Conservation (phyloP, 345 rosid species). For the Camelina hispida region DNA sequence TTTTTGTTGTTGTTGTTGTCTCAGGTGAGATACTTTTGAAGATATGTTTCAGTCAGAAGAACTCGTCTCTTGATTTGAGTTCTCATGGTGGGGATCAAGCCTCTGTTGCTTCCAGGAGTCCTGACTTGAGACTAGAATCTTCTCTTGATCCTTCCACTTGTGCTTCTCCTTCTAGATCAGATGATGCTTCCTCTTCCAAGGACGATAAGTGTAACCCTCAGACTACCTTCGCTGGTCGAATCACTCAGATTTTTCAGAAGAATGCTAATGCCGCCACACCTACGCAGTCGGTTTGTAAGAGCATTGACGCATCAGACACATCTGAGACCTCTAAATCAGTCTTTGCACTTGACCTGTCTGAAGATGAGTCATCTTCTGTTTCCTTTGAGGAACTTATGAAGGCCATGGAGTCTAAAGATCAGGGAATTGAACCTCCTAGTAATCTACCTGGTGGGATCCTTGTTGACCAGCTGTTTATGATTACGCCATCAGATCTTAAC, state of each 20-base stretch:
- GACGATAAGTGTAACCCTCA: constrained; percentile 50
- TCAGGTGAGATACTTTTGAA: constrained; percentile 84
- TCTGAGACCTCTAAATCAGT: constrained; percentile 53
- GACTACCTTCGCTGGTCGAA: constrained; percentile 63
- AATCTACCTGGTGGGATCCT: constrained; percentile 88
- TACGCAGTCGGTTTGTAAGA: constrained; percentile 33
- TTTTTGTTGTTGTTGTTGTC: constrained; percentile 4
- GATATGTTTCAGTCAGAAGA: constrained; percentile 67
- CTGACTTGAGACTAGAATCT: constrained; percentile 46
- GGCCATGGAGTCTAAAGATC: constrained; percentile 68
- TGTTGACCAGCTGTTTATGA: constrained; percentile 69
- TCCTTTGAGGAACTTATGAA: constrained; percentile 71
- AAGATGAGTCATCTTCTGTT: constrained; percentile 57
- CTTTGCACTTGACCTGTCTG: constrained; percentile 50
- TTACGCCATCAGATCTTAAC: constrained; percentile 69
- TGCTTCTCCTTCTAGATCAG: constrained; percentile 55
- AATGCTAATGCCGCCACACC: constrained; percentile 48
- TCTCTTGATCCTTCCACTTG: constrained; percentile 52
- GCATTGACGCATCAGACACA: constrained; percentile 55
- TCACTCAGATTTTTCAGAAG: constrained; percentile 86
- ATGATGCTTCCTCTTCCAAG: constrained; percentile 54
- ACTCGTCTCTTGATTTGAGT: constrained; percentile 50
- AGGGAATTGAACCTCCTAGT: constrained; percentile 65
- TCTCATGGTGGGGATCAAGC: constrained; percentile 42
- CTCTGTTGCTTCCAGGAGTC: constrained; percentile 44